These are phyloP conservation scores for Suhomyces sp. DNA, from an alignment of 805 yeast species.

Conservation along the genomic window DNA sequence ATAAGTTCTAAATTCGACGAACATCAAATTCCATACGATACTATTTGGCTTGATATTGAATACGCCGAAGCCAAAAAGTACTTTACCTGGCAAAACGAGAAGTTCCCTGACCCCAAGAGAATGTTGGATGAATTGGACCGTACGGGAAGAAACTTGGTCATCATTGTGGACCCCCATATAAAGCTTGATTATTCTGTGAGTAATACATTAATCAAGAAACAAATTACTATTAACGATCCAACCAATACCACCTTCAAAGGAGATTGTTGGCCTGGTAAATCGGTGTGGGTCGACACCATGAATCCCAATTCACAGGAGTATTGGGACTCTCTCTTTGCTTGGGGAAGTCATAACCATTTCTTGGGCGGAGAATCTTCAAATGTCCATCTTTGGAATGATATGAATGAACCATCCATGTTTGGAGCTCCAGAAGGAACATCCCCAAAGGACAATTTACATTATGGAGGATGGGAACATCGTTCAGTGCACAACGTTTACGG, in stretches of 20 bases:
- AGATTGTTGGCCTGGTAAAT: slow-evolving; percentile 98
- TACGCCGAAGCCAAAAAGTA: slow-evolving; percentile 84
- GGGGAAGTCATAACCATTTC: slow-evolving; percentile 39
- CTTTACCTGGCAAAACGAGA: slow-evolving; percentile 81
- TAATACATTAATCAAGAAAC: slow-evolving; percentile 42
- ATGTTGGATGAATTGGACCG: slow-evolving; percentile 66
- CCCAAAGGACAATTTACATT: slow-evolving; percentile 77
- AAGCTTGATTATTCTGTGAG: slow-evolving; percentile 70
- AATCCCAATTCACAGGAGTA: slow-evolving; percentile 57
- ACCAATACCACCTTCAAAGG: slow-evolving; percentile 62
- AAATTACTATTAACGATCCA: slow-evolving; percentile 47
- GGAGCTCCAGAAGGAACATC: slow-evolving; percentile 93
- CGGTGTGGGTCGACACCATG: slow-evolving; percentile 88
- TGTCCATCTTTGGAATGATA: slow-evolving; percentile 91
- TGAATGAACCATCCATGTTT: slow-evolving; percentile 96
- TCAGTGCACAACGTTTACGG: slow-evolving; percentile 89
- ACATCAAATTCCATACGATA: slow-evolving; percentile 77
- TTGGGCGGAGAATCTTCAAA: slow-evolving; percentile 54
- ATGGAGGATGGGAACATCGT: slow-evolving; percentile 84
- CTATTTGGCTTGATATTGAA: slow-evolving; percentile 93
- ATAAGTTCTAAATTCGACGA: slow-evolving; percentile 71
- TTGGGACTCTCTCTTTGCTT: slow-evolving; percentile 59
- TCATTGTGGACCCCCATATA: slow-evolving; percentile 90
- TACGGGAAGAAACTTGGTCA: slow-evolving; percentile 78
- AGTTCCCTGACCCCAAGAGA: slow-evolving; percentile 70